Evolutionary conservation across 768 basidiomycete genomes (phyloP), one percentile per base, ranked within the genome.

Genomic region (Trametes maxima): DNA sequence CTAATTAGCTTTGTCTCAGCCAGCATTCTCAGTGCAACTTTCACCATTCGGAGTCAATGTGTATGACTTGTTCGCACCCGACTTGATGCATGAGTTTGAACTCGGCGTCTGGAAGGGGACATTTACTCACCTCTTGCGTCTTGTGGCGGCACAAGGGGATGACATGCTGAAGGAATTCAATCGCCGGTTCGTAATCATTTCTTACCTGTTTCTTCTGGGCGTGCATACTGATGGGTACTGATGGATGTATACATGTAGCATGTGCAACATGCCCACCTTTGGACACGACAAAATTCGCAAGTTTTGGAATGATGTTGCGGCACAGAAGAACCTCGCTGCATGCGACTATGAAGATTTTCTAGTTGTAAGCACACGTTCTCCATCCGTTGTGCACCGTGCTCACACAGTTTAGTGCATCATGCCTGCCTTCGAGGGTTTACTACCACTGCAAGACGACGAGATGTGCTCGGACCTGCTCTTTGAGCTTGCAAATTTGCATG

Each of bases 21-120:
- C 73, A 57, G 68, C 75, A 2, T 78, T 78, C 39, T 76, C 72
- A 0, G 46, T 65, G 17, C 54, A 45, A 6, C 65, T 74, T 1
- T 36, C 48, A 0, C 2, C 33, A 0, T 63, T 68, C 33, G 68
- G 68, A 0, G 64, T 76, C 12, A 53, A 76, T 39, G 68, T 70
- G 10, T 66, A 70, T 54, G 25, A 46, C 0, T 64, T 76, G 49
- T 62, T 77, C 4, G 62, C 67, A 0, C 66, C 68, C 0, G 75
- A 77, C n/a, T 57, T 76, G 12, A 61, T 77, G 55, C 76, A 76
- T 37, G 70, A 77, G 42, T 69, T 75, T 22, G 74, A 76, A 39
- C 59, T 77, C 0, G 74, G 76, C 2, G 70, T 71, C 0, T 76
- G 73, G 72, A 75, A 76, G 42, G 44, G 44, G 25, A 6, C 68